phyloP scores from a whole-genome alignment of 139 green algal species.

The Yamagishiella unicocca region DNA sequence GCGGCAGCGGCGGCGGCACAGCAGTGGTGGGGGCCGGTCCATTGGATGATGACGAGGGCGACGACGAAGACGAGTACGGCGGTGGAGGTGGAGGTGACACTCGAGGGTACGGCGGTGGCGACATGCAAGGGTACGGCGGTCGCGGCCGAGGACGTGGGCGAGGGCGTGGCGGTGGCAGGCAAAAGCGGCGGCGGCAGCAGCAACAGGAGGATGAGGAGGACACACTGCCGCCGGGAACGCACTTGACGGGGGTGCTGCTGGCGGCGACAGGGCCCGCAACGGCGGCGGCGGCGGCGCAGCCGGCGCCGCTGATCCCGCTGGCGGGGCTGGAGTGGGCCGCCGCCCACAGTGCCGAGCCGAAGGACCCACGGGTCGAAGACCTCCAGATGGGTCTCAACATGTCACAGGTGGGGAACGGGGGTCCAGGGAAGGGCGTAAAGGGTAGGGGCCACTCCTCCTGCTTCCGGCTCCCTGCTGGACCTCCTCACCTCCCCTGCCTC shows the following conservation, averaged over 20 bases:
- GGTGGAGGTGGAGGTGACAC: slow-evolving; percentile 2
- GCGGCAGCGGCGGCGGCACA: background rate
- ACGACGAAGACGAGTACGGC: background rate
- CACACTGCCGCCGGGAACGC: slow-evolving; percentile 24
- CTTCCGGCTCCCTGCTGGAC: background rate
- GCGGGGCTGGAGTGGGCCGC: slow-evolving; percentile 34
- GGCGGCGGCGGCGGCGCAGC: slow-evolving; percentile 5
- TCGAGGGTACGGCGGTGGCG: background rate
- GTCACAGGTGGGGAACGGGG: slow-evolving; percentile 35
- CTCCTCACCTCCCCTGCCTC: background rate
- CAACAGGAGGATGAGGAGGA: slow-evolving; percentile 47
- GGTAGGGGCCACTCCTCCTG: too few relatives aligned
- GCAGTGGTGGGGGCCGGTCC: too few relatives aligned
- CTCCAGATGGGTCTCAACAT: slow-evolving; percentile 28
- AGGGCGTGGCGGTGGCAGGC: background rate
- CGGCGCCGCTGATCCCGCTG: slow-evolving; percentile 19
- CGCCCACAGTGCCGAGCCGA: background rate
- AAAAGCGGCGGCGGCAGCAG: slow-evolving; percentile 16
- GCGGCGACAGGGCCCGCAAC: background rate
- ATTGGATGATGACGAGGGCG: too few relatives aligned
- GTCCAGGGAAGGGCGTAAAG: too few relatives aligned
- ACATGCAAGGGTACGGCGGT: background rate
- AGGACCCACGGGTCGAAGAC: slow-evolving; percentile 10
- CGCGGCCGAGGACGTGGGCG: background rate
- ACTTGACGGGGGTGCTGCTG: slow-evolving; percentile 35